Conservation (phyloP, 2,329 filamentous ascomycete species). For the Diaporthe humulicola region DNA sequence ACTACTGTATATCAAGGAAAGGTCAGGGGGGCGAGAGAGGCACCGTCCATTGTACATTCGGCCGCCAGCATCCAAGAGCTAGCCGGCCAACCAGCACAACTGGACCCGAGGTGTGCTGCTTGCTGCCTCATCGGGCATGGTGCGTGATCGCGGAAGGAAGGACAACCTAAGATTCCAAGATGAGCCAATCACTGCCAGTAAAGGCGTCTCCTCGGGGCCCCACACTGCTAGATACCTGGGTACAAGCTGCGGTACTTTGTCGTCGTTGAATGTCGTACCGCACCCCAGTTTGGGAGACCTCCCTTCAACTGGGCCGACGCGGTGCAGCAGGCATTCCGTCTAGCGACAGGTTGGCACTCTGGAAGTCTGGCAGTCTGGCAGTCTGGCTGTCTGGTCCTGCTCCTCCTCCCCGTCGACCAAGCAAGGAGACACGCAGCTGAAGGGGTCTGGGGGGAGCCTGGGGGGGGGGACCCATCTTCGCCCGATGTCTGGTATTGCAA, state of each 20-base stretch:
- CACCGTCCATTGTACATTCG: background rate
- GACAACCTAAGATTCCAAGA: conserved; percentile 5
- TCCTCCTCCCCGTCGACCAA: background rate
- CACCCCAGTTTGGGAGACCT: background rate
- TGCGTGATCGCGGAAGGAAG: conserved; percentile 25
- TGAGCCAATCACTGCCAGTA: background rate
- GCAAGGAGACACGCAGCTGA: background rate
- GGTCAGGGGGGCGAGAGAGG: background rate
- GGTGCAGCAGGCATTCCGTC: conserved; percentile 15
- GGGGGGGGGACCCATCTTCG: conserved; percentile 5
- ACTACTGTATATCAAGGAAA: too few species aligned
- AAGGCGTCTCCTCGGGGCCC: background rate
- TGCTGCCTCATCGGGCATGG: conserved; percentile 8
- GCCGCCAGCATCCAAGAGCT: background rate
- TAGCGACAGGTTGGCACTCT: background rate
- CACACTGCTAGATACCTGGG: background rate
- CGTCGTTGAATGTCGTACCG: background rate
- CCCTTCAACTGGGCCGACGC: conserved; percentile 4
- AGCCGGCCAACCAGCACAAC: background rate
- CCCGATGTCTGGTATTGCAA: conserved; percentile 36
- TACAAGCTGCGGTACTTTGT: conserved; percentile 1
- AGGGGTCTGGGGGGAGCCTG: background rate
- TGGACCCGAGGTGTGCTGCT: conserved; percentile 20
- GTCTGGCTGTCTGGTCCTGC: background rate
- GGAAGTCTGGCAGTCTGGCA: too few species aligned